Evolutionary conservation across 192 early-diverging fungal genomes (phyloP), one percentile per base, ranked within the genome.

Genomic region (Phycomyces nitens): DNA sequence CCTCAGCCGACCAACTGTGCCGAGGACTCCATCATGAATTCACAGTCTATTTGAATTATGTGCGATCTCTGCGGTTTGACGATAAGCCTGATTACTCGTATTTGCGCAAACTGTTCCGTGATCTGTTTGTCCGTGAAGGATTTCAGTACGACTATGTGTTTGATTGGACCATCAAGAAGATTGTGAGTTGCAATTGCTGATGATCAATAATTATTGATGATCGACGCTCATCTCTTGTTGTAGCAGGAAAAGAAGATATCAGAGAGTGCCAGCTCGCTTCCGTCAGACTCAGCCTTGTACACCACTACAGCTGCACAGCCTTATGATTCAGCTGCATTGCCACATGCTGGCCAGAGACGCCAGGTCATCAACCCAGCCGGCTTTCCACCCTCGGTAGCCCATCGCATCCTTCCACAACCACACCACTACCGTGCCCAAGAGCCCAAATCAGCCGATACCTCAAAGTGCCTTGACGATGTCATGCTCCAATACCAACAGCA

Each of bases 81-180:
- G 90, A 93, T 68, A 93, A 92, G 71, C 94, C 93, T 24, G 94
- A 95, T 64, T 95, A 95, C 72, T 79, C 83, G n/a, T 95, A 93
- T 74, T 77, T 95, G 22, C 87, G 88, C 68, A 88, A 90, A 52
- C 82, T 95, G 43, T 93, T 95, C 79, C 83, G 86, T 56, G 90
- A 92, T 70, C 70, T 94, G 56, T 94, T 92, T 85, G 85, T 90
- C 18, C 84, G 89, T 54, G 85, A 89, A 67, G 90, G 88, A 49
- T 91, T 86, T 73, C 85, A 93, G 72, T 90, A 92, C 64, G 92
- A 94, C 73, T 90, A 93, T 78, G 84, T 90, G 29, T 94, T 93
- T 80, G 93, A 94, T 79, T 95, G 92, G 92, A 95, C 89, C 53
- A 84, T 86, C 54, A 76, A 85, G 56, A 88, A 89, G 79, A 75